Evolutionary conservation across 352 stramenopile genomes (phyloP).

Genomic region (Globisporangium recalcitrans): DNA sequence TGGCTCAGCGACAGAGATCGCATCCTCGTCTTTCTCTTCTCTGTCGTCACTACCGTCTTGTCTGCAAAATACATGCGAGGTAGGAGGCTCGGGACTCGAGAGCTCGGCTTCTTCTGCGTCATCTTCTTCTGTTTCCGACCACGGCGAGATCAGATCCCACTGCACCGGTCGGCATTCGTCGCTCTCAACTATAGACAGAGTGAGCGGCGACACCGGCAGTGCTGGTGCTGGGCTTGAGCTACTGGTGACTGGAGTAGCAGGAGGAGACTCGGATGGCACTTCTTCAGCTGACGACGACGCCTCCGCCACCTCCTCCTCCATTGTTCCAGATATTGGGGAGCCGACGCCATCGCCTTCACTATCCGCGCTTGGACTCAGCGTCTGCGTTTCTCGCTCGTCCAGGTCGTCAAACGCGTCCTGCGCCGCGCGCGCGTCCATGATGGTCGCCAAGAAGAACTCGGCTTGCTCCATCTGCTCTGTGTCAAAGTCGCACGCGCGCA

Average conservation of each 20-base stretch:
- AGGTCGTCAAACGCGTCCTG: slow-evolving; percentile 1
- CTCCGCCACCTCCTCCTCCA: neutral
- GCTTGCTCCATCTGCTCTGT: slow-evolving; percentile 17
- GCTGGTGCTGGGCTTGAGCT: neutral
- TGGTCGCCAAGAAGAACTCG: slow-evolving; percentile 14
- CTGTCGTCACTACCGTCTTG: neutral
- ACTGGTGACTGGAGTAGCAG: neutral
- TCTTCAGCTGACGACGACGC: neutral
- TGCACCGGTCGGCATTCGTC: slow-evolving; percentile 6
- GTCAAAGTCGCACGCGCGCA: slow-evolving; percentile 4
- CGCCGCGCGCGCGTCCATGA: slow-evolving; percentile 16
- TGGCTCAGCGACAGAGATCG: neutral
- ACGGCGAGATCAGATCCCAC: slow-evolving; percentile 55
- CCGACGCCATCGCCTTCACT: neutral
- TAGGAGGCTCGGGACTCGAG: neutral
- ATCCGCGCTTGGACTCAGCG: neutral
- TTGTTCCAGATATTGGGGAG: neutral
- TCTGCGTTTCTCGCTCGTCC: neutral
- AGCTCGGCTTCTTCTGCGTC: slow-evolving; percentile 2
- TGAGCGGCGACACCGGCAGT: neutral
- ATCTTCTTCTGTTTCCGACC: slow-evolving; percentile 20
- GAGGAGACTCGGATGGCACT: neutral
- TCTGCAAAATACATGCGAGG: slow-evolving; percentile 5
- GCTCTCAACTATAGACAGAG: slow-evolving; percentile 1
- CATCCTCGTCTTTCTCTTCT: neutral